These are phyloP conservation scores for Arthrobotrys musiformis DNA, from an alignment of 2,329 filamentous ascomycete genomes.

Conservation along the genomic window DNA sequence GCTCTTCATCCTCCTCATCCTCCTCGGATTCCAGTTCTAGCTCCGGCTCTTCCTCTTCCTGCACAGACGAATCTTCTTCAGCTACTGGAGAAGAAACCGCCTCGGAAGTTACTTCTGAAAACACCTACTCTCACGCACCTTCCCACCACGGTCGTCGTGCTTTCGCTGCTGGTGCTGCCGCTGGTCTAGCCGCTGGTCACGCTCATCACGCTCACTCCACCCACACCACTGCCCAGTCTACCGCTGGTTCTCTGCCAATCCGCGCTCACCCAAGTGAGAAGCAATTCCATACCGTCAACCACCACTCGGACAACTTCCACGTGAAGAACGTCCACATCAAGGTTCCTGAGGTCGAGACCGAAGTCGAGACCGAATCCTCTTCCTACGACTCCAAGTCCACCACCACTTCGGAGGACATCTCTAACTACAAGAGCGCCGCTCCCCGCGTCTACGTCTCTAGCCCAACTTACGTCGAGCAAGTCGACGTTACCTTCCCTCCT, in stretches of 20 bases:
- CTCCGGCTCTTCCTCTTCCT: constrained; percentile 53
- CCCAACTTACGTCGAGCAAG: constrained; percentile 51
- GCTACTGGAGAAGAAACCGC: constrained; percentile 50
- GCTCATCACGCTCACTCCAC: background rate
- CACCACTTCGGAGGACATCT: constrained; percentile 33
- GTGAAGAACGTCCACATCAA: constrained; percentile 61
- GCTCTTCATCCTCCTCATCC: constrained; percentile 31
- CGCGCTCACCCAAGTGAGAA: constrained; percentile 48
- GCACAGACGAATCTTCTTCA: constrained; percentile 55
- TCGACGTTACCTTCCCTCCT: constrained; percentile 46
- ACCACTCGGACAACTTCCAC: constrained; percentile 55
- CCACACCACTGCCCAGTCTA: constrained; percentile 12
- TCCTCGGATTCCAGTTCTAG: constrained; percentile 21
- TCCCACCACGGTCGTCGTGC: constrained; percentile 43
- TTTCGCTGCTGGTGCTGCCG: constrained; percentile 45
- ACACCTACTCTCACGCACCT: constrained; percentile 51
- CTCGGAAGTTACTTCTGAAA: constrained; percentile 57
- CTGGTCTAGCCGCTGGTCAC: constrained; percentile 39
- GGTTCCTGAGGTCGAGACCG: constrained; percentile 41
- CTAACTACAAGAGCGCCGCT: background rate
- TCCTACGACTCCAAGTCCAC: constrained; percentile 52
- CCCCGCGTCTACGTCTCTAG: constrained; percentile 49
- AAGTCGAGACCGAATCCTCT: constrained; percentile 44
- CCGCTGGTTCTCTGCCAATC: constrained; percentile 31
- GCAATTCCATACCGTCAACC: constrained; percentile 54